Base-by-base conservation (phyloP, 768 basidiomycete species). In the Leccinum incarnatum region DNA sequence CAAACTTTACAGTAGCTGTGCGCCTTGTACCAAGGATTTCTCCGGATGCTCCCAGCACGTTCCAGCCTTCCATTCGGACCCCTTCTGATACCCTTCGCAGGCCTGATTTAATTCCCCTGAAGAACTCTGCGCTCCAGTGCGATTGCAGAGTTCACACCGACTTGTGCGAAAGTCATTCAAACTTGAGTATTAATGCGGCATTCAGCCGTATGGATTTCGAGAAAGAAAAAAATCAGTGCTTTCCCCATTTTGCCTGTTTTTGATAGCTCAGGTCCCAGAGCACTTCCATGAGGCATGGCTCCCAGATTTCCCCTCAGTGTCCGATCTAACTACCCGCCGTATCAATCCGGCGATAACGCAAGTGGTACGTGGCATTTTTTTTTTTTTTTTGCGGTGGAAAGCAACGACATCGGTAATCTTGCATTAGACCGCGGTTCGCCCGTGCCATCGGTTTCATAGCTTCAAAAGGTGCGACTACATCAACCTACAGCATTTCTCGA, bases 1-100 rank as follows among this genome's bases (percentile, higher is more conserved):
- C 57, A 61, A 71, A 62, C 67, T 55, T 60, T 65, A 19, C 47
- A 45, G 36, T 59, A 37, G 45, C 57, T 60, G 32, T 46, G 48
- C 55, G 55, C 48, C 51, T 51, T 60, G 54, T 53, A 51, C 34
- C 27, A 36, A 47, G 36, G 42, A 49, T 42, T 42, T 42, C 9
- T 19, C 40, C 40, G 40, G n/a, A 42, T 54, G 23, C 15, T 37
- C 19, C 56, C 46, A 50, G 61, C 53, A 50, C 37, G 57, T 59
- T 63, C 36, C 56, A 53, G 54, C 55, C 55, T 52, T 61, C 48
- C 56, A 55, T 51, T 51, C 51, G 51, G 36, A 51, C 37, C 51
- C 32, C 21, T 23, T 55, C 55, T 63, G 30, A 67, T 48, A 53
- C 37, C 45, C 50, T 55, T 53, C 55, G 37, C 57, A 63, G 61